These are phyloP conservation scores for Neopestalotiopsis rosae DNA, from an alignment of 2,329 filamentous ascomycete genomes.

Conservation along the genomic window DNA sequence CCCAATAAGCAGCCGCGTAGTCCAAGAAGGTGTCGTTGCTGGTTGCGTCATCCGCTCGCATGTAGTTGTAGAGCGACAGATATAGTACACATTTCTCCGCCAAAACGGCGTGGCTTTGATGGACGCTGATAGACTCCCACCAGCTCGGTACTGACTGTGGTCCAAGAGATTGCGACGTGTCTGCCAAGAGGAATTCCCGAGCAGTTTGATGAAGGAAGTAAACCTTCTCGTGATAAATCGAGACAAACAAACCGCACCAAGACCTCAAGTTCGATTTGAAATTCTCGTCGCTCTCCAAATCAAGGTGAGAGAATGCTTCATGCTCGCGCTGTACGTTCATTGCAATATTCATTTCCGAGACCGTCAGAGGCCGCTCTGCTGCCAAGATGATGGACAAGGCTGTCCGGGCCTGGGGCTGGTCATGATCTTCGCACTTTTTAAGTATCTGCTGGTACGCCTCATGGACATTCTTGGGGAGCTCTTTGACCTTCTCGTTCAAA, in stretches of 20 bases:
- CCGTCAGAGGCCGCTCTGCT: slow-evolving; percentile 30
- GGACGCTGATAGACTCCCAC: background rate
- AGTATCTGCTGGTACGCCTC: slow-evolving; percentile 38
- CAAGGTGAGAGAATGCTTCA: slow-evolving; percentile 3
- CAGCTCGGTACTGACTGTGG: background rate
- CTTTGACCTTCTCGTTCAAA: slow-evolving; percentile 26
- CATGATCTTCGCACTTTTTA: slow-evolving; percentile 23
- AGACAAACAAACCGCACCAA: slow-evolving; percentile 36
- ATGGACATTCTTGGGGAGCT: slow-evolving; percentile 35
- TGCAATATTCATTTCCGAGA: slow-evolving; percentile 36
- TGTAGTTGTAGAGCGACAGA: background rate
- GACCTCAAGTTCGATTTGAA: slow-evolving; percentile 27
- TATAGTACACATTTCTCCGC: slow-evolving; percentile 5
- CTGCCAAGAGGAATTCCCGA: slow-evolving; percentile 35
- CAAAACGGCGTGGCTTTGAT: background rate
- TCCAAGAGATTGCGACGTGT: slow-evolving; percentile 5
- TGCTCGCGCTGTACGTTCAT: slow-evolving; percentile 18
- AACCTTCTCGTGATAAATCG: slow-evolving; percentile 31
- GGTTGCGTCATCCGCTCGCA: background rate
- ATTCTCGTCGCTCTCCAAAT: slow-evolving; percentile 19
- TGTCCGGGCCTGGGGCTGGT: slow-evolving; percentile 21
- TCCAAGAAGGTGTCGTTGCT: background rate
- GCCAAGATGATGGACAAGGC: slow-evolving; percentile 32
- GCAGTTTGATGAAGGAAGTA: slow-evolving; percentile 40
- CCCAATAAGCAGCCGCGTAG: background rate